A percentile compares a stretch with the other conserved stretches of the same genome.
Conservation (phyloP, 495 filamentous ascomycete genomes). For the Darksidea phi region DNA sequence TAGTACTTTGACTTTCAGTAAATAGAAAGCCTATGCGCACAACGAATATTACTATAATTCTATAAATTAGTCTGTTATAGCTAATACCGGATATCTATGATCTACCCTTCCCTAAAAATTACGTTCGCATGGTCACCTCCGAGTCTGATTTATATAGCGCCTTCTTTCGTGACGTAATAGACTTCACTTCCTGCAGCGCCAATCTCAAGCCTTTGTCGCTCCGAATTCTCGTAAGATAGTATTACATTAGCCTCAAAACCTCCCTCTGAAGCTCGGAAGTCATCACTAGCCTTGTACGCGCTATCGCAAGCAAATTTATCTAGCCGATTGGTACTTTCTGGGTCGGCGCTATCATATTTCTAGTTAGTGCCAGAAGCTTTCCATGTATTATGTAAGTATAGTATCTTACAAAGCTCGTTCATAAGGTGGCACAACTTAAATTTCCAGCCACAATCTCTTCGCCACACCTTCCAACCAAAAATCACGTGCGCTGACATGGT, state of each 20-base stretch:
- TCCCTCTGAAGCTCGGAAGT: slow-evolving; percentile 11
- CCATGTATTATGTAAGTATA: no score
- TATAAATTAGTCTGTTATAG: slow-evolving; percentile 11
- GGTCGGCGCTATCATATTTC: no score
- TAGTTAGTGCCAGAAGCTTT: no score
- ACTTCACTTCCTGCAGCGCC: slow-evolving; percentile 17
- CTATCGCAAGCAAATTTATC: slow-evolving; percentile 4
- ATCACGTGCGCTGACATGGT: no score
- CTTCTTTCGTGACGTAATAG: slow-evolving; percentile 22
- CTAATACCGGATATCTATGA: slow-evolving; percentile 20
- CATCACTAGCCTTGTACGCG: slow-evolving; percentile 9
- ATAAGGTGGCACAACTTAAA: no score
- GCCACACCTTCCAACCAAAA: no score
- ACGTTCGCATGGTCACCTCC: no score
- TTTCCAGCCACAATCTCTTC: no score
- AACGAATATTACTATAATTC: slow-evolving; percentile 17
- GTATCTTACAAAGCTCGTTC: no score
- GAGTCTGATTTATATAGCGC: no score
- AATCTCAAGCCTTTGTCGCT: slow-evolving; percentile 11
- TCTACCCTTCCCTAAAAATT: slow-evolving; percentile 17
- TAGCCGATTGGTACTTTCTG: no score
- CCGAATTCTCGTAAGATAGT: slow-evolving; percentile 14
- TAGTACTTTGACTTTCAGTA: slow-evolving; percentile 13
- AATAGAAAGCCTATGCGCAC: slow-evolving; percentile 14
- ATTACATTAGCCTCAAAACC: slow-evolving; percentile 12